Base-by-base conservation (phyloP, 345 rosid genomes). In the Camelina sativa region DNA sequence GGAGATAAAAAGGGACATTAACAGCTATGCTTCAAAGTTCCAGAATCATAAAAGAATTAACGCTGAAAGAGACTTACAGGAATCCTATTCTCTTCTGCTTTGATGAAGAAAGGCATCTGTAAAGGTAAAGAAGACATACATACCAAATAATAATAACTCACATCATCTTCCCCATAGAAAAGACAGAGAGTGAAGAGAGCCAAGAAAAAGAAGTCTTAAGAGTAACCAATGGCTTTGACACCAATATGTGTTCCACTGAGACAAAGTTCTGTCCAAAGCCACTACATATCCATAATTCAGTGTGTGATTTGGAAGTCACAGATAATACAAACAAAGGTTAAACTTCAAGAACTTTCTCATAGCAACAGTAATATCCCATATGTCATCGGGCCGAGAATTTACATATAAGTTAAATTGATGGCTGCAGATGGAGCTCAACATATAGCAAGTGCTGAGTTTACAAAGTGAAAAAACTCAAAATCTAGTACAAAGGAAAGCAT, bases 51-150 rank as follows among this genome's bases (percentile, higher is more conserved):
- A 44, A 69, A 40, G 56, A 60, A 67, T 13, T 17, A 53, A 61
- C 22, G 28, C 37, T 59, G 68, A 67, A 59, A 59, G 71, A 64
- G 56, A 64, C 46, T 63, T 64, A 8, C 67, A 64, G 60, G 80
- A 76, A 77, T 71, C 80, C 1, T 77, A 71, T 77, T 77, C 80
- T 64, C 48, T 64, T 64, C 76, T 56, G 60, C 72, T 70, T 70
- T 70, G 53, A 3, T 55, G 44, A 70, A 47, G 65, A 30, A 63
- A 76, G 41, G 15, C 66, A 69, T 5, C 76, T 62, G 72, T 47
- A 64, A 71, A 71, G 72, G 19, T 38, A 11, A 22, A 17, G 61
- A 61, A 8, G 57, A 51, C 46, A 32, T 0, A 8, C n/a, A 59
- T 19, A 16, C 43, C 43, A 62, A 19, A 50, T 15, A 43, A 11